Evolutionary conservation across 2,329 filamentous ascomycete species (phyloP).

Genomic region (Atkinsonella hypoxylon): DNA sequence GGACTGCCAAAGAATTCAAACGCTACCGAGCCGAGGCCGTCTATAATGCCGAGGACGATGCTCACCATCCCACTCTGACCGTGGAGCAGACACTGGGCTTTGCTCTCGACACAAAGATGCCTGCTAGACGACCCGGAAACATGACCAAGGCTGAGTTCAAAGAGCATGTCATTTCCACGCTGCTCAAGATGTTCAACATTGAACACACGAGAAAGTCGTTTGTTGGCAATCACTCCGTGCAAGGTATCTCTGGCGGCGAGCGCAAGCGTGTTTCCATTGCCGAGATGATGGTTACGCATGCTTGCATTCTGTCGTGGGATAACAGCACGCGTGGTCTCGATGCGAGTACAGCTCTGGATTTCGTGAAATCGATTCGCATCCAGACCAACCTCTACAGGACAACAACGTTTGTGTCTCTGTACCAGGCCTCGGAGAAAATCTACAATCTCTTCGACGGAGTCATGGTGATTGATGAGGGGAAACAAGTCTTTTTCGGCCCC

Average conservation of each 20-base stretch:
- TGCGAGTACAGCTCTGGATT: slow-evolving; percentile 55
- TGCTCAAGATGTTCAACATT: slow-evolving; percentile 90
- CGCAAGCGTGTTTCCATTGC: slow-evolving; percentile 72
- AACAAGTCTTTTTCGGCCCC: slow-evolving; percentile 66
- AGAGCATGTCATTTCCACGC: slow-evolving; percentile 57
- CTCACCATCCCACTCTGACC: slow-evolving; percentile 74
- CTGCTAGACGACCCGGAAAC: slow-evolving; percentile 64
- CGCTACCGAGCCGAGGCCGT: slow-evolving; percentile 71
- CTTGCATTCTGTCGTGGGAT: slow-evolving; percentile 63
- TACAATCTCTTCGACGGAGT: slow-evolving; percentile 76
- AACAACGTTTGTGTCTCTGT: slow-evolving; percentile 75
- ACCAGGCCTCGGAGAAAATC: slow-evolving; percentile 75
- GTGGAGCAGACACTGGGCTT: slow-evolving; percentile 82
- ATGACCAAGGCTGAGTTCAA: slow-evolving; percentile 66
- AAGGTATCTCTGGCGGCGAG: slow-evolving; percentile 70
- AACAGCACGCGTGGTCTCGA: slow-evolving; percentile 61
- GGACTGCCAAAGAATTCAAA: slow-evolving; percentile 58
- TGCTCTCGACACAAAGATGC: slow-evolving; percentile 73
- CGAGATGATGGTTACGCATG: slow-evolving; percentile 68
- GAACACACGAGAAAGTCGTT: slow-evolving; percentile 78
- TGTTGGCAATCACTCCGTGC: slow-evolving; percentile 70
- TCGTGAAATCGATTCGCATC: slow-evolving; percentile 58
- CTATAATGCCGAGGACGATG: slow-evolving; percentile 70
- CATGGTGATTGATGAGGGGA: slow-evolving; percentile 64
- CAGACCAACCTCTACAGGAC: slow-evolving; percentile 77